Base-by-base conservation (phyloP, 2,329 filamentous ascomycete species). In the Pyrenochaeta sp. region DNA sequence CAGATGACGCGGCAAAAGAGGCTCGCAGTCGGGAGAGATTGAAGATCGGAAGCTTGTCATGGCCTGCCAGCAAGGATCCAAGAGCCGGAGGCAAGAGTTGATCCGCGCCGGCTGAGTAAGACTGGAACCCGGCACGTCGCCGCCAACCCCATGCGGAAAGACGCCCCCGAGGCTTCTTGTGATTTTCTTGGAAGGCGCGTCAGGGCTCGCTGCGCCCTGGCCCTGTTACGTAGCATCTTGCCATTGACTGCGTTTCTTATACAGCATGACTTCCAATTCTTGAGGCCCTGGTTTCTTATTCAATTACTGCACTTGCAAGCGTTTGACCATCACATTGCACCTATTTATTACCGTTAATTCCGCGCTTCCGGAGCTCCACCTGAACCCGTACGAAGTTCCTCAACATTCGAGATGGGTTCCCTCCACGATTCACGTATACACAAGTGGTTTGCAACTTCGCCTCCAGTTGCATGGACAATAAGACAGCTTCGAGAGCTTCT, bases 391-490 rank as follows among this genome's bases (percentile, higher is more conserved):
- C 46, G 35, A 20, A 49, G 47, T 48, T 45, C 45, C 50, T 48
- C 47, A 44, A 48, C 51, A 44, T 41, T 38, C 40, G 52, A 48
- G 35, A 71, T 71, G 68, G 64, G 65, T 6, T 83, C 82, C 41
- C 76, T 83, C 67, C 80, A 85, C 64, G 74, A 85, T 35, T 83
- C 81, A 4, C 78, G 81, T 52, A 73, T 87, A 50, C 81, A 84
- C 46, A 83, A 81, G 73, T 96, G 94, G 87, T 77, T 96, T 44
- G 76, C 92, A 51, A 87, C 89, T 55, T 96, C 92, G 29, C 94
- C 94, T 10, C 94, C 94, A 1, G 86, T 90, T 59, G 91, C 96
- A 83, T 96, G 90, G 87, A 84, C 82, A n/a, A 79, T 95, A 48
- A 84, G 83, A 47, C 84, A 87, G 61, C 74, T 96, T 14, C 85